Conservation (phyloP, 2,329 filamentous ascomycete genomes). For the Phialophora chinensis region DNA sequence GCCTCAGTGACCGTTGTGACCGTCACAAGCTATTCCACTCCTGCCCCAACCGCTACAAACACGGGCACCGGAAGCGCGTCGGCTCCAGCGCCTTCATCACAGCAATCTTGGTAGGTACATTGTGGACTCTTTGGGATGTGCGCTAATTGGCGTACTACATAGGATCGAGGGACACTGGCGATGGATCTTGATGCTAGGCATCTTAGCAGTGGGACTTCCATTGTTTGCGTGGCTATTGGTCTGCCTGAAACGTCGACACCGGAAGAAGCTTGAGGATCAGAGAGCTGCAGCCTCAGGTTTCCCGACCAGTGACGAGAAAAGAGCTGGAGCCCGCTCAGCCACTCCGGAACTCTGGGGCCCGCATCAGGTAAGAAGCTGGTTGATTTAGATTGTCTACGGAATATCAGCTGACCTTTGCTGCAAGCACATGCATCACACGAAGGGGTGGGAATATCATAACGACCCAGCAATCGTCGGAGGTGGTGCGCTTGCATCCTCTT, state of each 20-base stretch:
- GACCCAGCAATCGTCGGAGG: conserved; percentile 18
- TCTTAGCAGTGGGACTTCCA: conserved; percentile 72
- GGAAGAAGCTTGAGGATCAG: conserved; percentile 68
- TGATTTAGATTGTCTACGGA: not conserved
- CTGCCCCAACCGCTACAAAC: conserved; percentile 39
- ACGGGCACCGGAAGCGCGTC: conserved; percentile 27
- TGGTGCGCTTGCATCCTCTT: conserved; percentile 17
- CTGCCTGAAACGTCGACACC: conserved; percentile 74
- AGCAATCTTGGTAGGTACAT: conserved; percentile 35
- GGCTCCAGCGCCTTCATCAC: conserved; percentile 13
- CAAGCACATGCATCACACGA: conserved; percentile 38
- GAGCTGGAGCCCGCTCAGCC: conserved; percentile 39
- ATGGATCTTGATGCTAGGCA: conserved; percentile 82
- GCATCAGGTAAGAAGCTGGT: conserved; percentile 40
- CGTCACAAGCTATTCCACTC: conserved; percentile 34
- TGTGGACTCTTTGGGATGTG: not conserved
- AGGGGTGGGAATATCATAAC: conserved; percentile 35
- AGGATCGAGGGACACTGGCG: conserved; percentile 74
- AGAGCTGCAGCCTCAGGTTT: conserved; percentile 40
- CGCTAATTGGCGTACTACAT: conserved; percentile 40
- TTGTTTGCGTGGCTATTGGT: conserved; percentile 71
- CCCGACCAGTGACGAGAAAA: conserved; percentile 42
- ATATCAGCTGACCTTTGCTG: conserved; percentile 10
- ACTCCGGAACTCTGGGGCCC: conserved; percentile 46
- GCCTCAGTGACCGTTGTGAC: conserved; percentile 35